Conservation (phyloP, 306 rosid genomes). For the Luffa acutangula region DNA sequence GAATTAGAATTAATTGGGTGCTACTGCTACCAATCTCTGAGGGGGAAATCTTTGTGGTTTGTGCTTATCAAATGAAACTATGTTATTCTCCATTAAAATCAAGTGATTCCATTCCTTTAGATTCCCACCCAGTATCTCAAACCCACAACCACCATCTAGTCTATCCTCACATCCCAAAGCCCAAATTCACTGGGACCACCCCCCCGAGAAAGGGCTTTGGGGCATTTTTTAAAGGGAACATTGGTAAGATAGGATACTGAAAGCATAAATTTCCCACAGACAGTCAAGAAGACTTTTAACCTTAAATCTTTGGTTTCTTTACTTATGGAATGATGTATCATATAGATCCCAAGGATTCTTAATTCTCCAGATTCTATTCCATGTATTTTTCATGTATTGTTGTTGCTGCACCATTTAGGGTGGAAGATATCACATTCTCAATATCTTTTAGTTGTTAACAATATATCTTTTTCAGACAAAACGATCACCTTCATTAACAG, state of each 20-base stretch:
- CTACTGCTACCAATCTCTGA: neutral
- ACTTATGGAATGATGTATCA: neutral
- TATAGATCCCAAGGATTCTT: neutral
- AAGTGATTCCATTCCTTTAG: neutral
- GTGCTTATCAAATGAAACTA: neutral
- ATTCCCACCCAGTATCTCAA: neutral
- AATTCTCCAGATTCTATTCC: neutral
- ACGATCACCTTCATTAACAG: constrained; percentile 60
- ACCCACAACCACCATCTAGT: neutral
- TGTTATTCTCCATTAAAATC: neutral
- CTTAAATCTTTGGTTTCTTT: neutral
- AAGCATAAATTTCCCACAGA: neutral
- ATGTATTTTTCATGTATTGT: neutral
- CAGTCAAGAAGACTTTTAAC: neutral
- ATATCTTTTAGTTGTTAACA: neutral
- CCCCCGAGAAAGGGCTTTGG: neutral
- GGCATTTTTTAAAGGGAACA: neutral
- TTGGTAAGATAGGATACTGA: neutral
- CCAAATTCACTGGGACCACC: neutral
- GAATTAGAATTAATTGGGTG: neutral
- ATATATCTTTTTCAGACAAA: neutral
- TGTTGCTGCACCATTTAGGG: neutral
- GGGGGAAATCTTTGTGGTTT: neutral
- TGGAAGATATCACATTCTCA: neutral
- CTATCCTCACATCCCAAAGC: neutral